phyloP scores from a whole-genome alignment of 2,329 filamentous ascomycete genomes.

The Beauveria pseudobassiana region DNA sequence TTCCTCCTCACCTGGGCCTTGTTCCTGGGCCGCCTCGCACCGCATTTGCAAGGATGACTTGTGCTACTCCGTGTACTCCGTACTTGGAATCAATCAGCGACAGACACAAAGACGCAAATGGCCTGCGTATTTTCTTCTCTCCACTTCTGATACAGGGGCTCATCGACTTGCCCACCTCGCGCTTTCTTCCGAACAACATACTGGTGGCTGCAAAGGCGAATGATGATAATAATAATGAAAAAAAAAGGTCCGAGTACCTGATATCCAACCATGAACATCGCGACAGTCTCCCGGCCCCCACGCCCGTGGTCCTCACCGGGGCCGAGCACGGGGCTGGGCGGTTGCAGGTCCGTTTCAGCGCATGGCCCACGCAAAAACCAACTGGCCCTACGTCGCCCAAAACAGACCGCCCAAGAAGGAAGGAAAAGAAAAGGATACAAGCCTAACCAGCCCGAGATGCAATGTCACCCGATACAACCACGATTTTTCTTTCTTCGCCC shows the following conservation, averaged over 20 bases:
- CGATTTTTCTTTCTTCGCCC: too few species aligned
- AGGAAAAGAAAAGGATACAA: too few species aligned
- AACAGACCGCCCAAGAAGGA: neutral
- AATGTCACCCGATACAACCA: too few species aligned
- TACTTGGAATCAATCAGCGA: neutral
- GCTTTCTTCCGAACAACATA: too few species aligned
- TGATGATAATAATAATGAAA: neutral
- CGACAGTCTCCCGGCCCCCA: neutral
- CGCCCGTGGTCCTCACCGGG: neutral
- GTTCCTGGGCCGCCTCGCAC: neutral
- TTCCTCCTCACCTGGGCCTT: neutral
- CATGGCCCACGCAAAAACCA: neutral
- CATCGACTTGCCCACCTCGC: too few species aligned
- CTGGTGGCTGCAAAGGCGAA: neutral
- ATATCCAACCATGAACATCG: neutral
- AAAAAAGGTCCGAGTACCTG: neutral
- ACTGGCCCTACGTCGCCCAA: neutral
- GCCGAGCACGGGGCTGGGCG: neutral
- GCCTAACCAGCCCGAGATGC: too few species aligned
- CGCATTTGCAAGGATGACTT: neutral
- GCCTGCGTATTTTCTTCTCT: neutral
- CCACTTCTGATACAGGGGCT: neutral
- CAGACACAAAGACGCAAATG: neutral
- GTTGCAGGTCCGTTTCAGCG: conserved; percentile 3
- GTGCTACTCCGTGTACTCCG: neutral